Evolutionary conservation across 352 stramenopile species (phyloP).

Genomic region (Pythium grandisporangium): DNA sequence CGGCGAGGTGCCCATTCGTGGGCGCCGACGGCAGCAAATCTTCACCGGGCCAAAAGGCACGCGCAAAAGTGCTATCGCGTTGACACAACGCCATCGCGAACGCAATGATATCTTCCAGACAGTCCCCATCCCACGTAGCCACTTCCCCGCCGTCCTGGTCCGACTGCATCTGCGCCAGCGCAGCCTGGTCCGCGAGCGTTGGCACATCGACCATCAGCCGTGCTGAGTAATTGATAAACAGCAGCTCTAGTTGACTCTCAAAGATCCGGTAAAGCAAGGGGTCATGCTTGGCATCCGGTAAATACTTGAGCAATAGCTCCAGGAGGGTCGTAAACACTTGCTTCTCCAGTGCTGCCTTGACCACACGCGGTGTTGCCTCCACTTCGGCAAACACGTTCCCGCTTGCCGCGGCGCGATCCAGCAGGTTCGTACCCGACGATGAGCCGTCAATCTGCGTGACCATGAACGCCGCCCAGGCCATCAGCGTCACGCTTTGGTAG

Average conservation of each 20-base stretch:
- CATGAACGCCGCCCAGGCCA: conserved; percentile 66
- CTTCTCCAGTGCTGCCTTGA: conserved; percentile 63
- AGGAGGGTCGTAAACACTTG: conserved; percentile 61
- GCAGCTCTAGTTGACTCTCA: conserved; percentile 53
- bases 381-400: conserved; percentile 46
- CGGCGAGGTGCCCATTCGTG: conserved; percentile 2
- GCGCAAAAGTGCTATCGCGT: conserved; percentile 41
- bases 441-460: conserved; percentile 13
- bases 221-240: conserved; percentile 66
- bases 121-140: conserved; percentile 56
- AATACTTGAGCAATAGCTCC: conserved; percentile 66
- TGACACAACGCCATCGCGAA: conserved; percentile 57
- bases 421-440: conserved; percentile 15
- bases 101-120: conserved; percentile 70
- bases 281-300: conserved; percentile 64
- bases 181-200: conserved; percentile 58
- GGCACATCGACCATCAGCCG: conserved; percentile 76
- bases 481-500: conserved; percentile 69
- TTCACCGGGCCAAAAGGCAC: conserved; percentile 52
- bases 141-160: conserved; percentile 52
- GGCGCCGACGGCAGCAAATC: conserved; percentile 13
- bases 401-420: conserved; percentile 9
- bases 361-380: conserved; percentile 33
- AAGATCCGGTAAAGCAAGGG: conserved; percentile 62
- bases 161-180: conserved; percentile 51